Conservation (phyloP, 176 grass and related monocot genomes). For the Oryza punctata region DNA sequence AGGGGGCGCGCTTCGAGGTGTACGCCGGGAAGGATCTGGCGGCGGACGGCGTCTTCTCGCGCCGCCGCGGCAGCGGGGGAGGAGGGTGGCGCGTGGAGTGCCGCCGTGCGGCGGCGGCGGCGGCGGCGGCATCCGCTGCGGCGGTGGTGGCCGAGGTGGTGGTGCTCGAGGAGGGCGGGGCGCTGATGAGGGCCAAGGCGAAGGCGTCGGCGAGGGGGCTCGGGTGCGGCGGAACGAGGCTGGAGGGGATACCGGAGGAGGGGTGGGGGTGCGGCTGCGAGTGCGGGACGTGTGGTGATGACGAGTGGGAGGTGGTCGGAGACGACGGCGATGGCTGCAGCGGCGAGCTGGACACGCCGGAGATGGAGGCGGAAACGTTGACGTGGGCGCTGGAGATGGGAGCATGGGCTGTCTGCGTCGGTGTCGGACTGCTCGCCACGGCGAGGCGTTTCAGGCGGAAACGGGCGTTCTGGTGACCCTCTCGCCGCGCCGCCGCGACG, state of each 20-base stretch:
- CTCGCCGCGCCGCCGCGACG: no score
- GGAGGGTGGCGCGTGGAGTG: constrained; percentile 49
- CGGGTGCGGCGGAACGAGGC: constrained; percentile 23
- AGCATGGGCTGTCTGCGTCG: constrained; percentile 58
- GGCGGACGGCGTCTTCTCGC: constrained; percentile 38
- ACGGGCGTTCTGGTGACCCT: constrained; percentile 33
- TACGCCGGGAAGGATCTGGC: constrained; percentile 31
- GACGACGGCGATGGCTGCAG: neutral
- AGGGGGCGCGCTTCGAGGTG: constrained; percentile 62
- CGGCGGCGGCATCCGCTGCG: no score
- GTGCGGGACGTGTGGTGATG: constrained; percentile 34
- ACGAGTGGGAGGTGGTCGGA: constrained; percentile 43
- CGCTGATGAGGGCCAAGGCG: constrained; percentile 34
- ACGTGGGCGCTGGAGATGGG: constrained; percentile 71
- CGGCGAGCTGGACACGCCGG: neutral
- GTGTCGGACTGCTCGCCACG: constrained; percentile 55
- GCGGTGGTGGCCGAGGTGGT: constrained; percentile 38
- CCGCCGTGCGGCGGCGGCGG: neutral
- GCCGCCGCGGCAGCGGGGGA: neutral
- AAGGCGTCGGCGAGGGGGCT: neutral
- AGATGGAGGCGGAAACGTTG: constrained; percentile 44
- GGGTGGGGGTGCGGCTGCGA: constrained; percentile 40
- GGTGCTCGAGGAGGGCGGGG: constrained; percentile 43
- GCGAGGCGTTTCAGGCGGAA: constrained; percentile 25
- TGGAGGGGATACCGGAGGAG: constrained; percentile 65